phyloP scores from a whole-genome alignment of 495 filamentous ascomycete genomes.

The Neurospora africana region DNA sequence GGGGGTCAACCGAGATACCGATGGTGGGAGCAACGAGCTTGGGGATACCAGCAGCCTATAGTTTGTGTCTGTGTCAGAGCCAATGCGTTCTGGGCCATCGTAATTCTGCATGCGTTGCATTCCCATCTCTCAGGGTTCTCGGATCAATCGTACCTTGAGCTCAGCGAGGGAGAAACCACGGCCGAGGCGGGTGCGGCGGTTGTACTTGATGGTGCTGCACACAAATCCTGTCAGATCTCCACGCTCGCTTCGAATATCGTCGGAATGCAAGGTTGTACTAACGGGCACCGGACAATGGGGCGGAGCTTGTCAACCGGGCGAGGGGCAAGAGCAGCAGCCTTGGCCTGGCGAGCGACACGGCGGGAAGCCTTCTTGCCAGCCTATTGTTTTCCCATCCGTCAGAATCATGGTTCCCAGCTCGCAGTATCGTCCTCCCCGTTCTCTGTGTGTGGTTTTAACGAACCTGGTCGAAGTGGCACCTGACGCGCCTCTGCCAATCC shows the following conservation, averaged over 20 bases:
- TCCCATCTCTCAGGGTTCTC: background rate
- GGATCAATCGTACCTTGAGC: constrained; percentile 67
- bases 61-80: background rate
- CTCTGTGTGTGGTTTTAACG: constrained; percentile 13
- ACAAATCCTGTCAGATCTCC: constrained; percentile 22
- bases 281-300: constrained; percentile 87
- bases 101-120: background rate
- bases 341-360: constrained; percentile 76
- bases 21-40: constrained; percentile 88
- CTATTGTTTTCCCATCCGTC: constrained; percentile 44
- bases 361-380: constrained; percentile 88
- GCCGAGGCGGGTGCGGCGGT: constrained; percentile 91
- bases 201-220: constrained; percentile 67
- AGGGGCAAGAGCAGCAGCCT: constrained; percentile 89
- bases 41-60: constrained; percentile 87
- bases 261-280: constrained; percentile 8
- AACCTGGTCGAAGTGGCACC: constrained; percentile 99
- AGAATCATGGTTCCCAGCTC: constrained; percentile 15
- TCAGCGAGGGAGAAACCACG: constrained; percentile 95
- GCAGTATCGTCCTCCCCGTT: background rate
- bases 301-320: constrained; percentile 95
- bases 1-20: constrained; percentile 92
- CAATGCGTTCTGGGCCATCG: constrained; percentile 2
- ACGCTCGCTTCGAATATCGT: background rate
- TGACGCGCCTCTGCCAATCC: constrained; percentile 98